A percentile compares a stretch with the other conserved stretches of the same genome.
These are phyloP conservation scores for Spongispora temasekensis DNA, from an alignment of 1,284 basidiomycete genomes.

Conservation along the genomic window DNA sequence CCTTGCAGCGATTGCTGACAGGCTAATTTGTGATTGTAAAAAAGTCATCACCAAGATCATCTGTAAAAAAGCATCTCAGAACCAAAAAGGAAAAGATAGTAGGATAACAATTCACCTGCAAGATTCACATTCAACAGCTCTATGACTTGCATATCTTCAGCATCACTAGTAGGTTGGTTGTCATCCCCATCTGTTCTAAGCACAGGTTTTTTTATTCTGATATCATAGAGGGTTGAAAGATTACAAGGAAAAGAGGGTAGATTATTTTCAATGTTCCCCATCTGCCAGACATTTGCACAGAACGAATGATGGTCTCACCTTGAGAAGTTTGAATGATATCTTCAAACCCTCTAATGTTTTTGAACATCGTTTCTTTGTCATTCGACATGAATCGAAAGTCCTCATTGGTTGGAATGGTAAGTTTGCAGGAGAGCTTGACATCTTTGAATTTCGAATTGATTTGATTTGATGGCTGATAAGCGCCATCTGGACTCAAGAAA, in stretches of 20 bases:
- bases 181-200: neutral
- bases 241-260: neutral
- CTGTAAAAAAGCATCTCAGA: too few relatives aligned
- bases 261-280: too few relatives aligned
- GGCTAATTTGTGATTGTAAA: neutral
- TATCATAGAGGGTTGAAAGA: neutral
- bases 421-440: neutral
- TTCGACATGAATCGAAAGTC: neutral
- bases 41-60: too few relatives aligned
- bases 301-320: neutral
- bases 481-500: neutral
- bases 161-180: neutral
- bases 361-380: neutral
- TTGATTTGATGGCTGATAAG: neutral
- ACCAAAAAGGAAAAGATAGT: too few relatives aligned
- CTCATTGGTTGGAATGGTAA: too few relatives aligned
- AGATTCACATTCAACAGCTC: too few relatives aligned
- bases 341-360: neutral
- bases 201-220: too few relatives aligned
- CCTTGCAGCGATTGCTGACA: neutral
- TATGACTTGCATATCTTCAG: too few relatives aligned
- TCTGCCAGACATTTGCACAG: neutral
- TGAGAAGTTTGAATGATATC: neutral
- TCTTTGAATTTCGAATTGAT: neutral
- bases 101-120: too few relatives aligned